These are phyloP conservation scores for Chlorella sp. DNA, from an alignment of 139 green algal species.

Conservation along the genomic window DNA sequence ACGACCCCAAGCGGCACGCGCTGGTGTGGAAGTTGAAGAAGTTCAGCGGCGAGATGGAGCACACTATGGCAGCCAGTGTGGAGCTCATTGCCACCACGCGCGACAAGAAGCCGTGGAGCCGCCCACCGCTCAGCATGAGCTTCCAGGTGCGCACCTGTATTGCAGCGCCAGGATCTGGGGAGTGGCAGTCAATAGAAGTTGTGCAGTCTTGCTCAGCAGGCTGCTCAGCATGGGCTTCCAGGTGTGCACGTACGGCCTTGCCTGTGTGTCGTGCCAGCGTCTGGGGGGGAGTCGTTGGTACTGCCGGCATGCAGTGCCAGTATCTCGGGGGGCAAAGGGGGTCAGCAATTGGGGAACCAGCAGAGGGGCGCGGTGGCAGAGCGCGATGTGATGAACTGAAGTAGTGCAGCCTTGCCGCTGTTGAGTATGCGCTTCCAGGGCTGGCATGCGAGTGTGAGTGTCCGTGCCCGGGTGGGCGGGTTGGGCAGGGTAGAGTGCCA, in stretches of 20 bases:
- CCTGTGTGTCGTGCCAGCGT: too few relatives aligned
- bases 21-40: constrained; percentile 94
- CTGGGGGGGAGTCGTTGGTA: too few relatives aligned
- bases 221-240: constrained; percentile 89
- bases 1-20: constrained; percentile 85
- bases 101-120: constrained; percentile 85
- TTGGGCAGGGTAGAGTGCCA: background rate
- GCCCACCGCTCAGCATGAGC: constrained; percentile 86
- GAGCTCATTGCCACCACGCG: constrained; percentile 87
- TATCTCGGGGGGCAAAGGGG: too few relatives aligned
- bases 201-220: constrained; percentile 80
- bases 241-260: constrained; percentile 47
- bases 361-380: too few relatives aligned
- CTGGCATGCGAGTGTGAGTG: background rate
- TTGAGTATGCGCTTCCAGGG: background rate
- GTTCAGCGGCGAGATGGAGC: constrained; percentile 75
- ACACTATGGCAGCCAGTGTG: constrained; percentile 89
- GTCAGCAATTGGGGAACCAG: too few relatives aligned
- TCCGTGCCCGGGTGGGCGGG: background rate
- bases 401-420: too few relatives aligned
- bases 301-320: too few relatives aligned
- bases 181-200: too few relatives aligned
- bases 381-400: too few relatives aligned
- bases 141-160: constrained; percentile 73
- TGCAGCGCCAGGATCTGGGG: too few relatives aligned